Evolutionary conservation across 306 rosid genomes (phyloP).

Genomic region (Trichosanthes truncata): DNA sequence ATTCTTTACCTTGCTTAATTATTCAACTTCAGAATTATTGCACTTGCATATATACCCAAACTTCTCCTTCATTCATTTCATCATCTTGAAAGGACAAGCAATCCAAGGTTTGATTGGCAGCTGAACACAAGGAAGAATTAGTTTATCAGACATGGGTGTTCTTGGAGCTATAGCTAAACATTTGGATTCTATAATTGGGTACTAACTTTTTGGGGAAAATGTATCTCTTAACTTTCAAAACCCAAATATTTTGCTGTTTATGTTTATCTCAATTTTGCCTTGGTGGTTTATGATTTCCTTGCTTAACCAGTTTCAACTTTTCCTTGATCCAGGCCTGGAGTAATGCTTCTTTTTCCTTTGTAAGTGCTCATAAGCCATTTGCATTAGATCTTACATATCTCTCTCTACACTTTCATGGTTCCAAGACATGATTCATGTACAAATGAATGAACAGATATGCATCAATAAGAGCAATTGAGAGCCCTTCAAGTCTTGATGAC

Average conservation of each 20-base stretch:
- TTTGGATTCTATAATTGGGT: slow-evolving; percentile 72
- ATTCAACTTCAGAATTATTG: background rate
- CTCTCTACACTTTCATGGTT: background rate
- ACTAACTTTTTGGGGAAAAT: background rate
- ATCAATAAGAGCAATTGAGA: slow-evolving; percentile 83
- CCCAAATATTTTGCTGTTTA: background rate
- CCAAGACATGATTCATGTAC: background rate
- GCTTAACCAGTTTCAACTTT: background rate
- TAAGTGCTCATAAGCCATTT: slow-evolving; percentile 28
- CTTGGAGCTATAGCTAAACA: slow-evolving; percentile 55
- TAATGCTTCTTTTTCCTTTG: slow-evolving; percentile 86
- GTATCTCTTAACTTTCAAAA: too few species aligned
- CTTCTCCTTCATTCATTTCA: background rate
- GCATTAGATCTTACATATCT: background rate
- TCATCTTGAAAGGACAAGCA: background rate
- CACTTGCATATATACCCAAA: background rate
- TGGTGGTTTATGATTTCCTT: background rate
- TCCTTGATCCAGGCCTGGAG: slow-evolving; percentile 56
- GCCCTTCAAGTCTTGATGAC: slow-evolving; percentile 77
- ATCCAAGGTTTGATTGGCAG: background rate
- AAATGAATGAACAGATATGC: slow-evolving; percentile 43
- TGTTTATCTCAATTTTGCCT: background rate
- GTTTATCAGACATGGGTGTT: slow-evolving; percentile 42
- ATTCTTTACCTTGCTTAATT: slow-evolving; percentile 41
- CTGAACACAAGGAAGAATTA: background rate